phyloP scores from a whole-genome alignment of 2,329 filamentous ascomycete genomes.

The Celoporthe dispersa region DNA sequence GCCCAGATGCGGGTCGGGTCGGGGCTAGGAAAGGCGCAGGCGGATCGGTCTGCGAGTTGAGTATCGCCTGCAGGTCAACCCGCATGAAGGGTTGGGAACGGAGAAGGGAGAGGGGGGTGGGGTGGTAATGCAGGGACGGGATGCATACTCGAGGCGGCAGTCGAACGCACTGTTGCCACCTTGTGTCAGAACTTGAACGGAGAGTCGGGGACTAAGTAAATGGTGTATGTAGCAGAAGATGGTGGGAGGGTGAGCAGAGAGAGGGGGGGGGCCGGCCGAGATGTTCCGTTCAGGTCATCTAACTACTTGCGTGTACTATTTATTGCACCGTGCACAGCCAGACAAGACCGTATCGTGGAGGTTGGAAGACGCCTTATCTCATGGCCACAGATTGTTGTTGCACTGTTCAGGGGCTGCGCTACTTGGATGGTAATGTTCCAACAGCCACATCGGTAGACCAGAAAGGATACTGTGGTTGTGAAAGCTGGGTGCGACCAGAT shows the following conservation, averaged over 20 bases:
- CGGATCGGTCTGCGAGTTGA: conserved; percentile 9
- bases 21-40: neutral
- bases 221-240: neutral
- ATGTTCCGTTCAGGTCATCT: neutral
- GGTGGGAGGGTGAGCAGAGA: neutral
- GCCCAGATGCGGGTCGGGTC: neutral
- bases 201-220: neutral
- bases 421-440: neutral
- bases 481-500: neutral
- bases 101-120: neutral
- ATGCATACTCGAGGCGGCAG: conserved; percentile 14
- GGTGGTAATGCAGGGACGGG: conserved; percentile 15
- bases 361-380: no score
- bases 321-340: neutral
- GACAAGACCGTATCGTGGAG: neutral
- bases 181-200: neutral
- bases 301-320: neutral
- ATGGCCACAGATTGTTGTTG: neutral
- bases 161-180: neutral
- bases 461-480: neutral
- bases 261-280: neutral
- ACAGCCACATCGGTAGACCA: neutral
- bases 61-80: neutral
- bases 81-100: neutral
- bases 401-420: neutral